These are phyloP conservation scores for Fusarium sp. DNA, from an alignment of 2,329 filamentous ascomycete genomes.

Conservation along the genomic window DNA sequence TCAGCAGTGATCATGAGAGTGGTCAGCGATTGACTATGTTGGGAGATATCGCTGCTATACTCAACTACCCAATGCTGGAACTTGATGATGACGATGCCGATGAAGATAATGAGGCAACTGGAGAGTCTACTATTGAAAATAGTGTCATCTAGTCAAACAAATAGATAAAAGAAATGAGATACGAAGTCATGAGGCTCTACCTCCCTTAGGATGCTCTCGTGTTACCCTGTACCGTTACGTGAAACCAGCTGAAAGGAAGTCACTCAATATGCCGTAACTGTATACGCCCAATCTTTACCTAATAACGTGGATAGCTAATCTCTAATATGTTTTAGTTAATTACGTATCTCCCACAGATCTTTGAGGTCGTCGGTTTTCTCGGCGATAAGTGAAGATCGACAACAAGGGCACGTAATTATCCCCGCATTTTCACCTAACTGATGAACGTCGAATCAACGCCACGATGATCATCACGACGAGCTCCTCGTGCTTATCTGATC, in stretches of 20 bases:
- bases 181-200: conserved; percentile 1
- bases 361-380: not conserved
- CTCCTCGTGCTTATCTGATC: not conserved
- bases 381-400: not conserved
- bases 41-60: conserved; percentile 86
- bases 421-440: not conserved
- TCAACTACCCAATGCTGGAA: conserved; percentile 88
- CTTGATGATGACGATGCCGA: conserved; percentile 74
- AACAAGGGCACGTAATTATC: not conserved
- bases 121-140: conserved; percentile 29
- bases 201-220: not conserved
- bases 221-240: not conserved
- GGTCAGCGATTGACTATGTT: conserved; percentile 83
- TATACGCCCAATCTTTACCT: not conserved
- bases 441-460: not conserved
- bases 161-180: conserved; percentile 13
- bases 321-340: too few relatives aligned
- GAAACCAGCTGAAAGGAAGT: not conserved
- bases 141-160: conserved; percentile 44
- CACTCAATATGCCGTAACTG: not conserved
- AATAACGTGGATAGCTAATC: too few relatives aligned
- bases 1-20: conserved; percentile 94
- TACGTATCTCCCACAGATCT: not conserved
- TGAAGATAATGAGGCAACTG: conserved; percentile 44
- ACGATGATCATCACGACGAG: not conserved